These are phyloP conservation scores for Seiridium cupressi DNA, from an alignment of 2,329 filamentous ascomycete species.

Conservation along the genomic window DNA sequence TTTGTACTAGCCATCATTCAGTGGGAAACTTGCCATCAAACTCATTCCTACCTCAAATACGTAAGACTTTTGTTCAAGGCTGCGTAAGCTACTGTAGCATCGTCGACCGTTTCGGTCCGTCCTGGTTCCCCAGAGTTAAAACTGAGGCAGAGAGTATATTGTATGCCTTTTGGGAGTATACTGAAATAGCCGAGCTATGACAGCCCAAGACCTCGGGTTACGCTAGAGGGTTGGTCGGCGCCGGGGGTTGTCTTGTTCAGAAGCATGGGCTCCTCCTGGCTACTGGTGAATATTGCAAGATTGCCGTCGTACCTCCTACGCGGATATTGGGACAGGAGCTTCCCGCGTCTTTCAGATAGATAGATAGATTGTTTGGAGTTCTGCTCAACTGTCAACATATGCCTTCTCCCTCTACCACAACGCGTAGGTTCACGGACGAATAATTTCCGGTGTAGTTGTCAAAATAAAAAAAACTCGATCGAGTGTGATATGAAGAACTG, in stretches of 20 bases:
- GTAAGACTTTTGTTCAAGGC: neutral
- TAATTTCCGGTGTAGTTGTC: neutral
- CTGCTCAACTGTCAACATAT: neutral
- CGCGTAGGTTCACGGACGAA: neutral
- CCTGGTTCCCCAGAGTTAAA: neutral
- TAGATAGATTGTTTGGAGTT: neutral
- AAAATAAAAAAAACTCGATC: neutral
- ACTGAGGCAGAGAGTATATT: neutral
- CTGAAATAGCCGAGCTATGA: neutral
- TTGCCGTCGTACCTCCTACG: neutral
- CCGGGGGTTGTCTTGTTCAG: neutral
- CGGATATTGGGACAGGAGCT: neutral
- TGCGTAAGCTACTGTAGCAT: neutral
- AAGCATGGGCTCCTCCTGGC: neutral
- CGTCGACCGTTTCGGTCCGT: neutral
- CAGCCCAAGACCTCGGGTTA: neutral
- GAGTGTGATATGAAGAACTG: neutral
- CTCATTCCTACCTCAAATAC: constrained; percentile 2
- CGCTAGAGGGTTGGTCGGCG: neutral
- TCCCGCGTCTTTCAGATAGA: neutral
- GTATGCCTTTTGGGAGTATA: neutral
- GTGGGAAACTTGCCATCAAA: neutral
- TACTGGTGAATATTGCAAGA: neutral
- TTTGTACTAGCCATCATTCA: no score
- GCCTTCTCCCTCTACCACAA: neutral